Evolutionary conservation across 768 basidiomycete species (phyloP).

Genomic region (Boletus reticuloceps): DNA sequence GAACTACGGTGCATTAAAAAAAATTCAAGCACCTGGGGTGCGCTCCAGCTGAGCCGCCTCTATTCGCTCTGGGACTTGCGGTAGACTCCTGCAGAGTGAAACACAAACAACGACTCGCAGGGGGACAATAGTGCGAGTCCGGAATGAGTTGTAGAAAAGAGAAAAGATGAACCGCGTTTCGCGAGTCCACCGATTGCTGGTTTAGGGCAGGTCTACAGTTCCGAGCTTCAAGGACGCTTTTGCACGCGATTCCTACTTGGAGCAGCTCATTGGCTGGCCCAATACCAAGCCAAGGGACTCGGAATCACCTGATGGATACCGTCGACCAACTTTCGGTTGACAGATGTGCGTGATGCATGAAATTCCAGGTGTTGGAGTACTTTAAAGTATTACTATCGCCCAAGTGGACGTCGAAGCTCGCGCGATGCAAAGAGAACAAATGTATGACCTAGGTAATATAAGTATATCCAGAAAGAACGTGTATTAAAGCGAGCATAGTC

Average conservation of each 20-base stretch:
- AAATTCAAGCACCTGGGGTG: constrained; percentile 8
- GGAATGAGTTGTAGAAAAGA: constrained; percentile 25
- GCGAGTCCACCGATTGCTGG: no score
- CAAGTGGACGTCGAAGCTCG: not conserved
- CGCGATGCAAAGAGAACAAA: not conserved
- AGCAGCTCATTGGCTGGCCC: no score
- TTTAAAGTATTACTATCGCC: not conserved
- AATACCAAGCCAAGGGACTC: no score
- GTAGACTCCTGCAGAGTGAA: constrained; percentile 33
- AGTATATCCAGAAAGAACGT: constrained; percentile 17
- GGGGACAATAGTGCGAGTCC: constrained; percentile 40
- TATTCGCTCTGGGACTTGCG: constrained; percentile 32
- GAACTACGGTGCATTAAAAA: not conserved
- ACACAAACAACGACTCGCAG: constrained; percentile 15
- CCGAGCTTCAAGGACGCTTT: no score
- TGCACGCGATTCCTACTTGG: no score
- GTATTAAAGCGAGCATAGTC: constrained; percentile 21
- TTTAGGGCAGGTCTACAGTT: constrained; percentile 23
- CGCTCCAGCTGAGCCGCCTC: constrained; percentile 28
- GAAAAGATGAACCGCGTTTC: not conserved
- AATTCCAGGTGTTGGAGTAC: not conserved
- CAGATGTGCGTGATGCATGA: no score
- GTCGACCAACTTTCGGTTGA: no score
- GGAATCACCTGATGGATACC: no score
- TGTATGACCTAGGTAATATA: not conserved